Conservation (phyloP, 1,284 basidiomycete genomes). For the Trichosporon faecale region DNA sequence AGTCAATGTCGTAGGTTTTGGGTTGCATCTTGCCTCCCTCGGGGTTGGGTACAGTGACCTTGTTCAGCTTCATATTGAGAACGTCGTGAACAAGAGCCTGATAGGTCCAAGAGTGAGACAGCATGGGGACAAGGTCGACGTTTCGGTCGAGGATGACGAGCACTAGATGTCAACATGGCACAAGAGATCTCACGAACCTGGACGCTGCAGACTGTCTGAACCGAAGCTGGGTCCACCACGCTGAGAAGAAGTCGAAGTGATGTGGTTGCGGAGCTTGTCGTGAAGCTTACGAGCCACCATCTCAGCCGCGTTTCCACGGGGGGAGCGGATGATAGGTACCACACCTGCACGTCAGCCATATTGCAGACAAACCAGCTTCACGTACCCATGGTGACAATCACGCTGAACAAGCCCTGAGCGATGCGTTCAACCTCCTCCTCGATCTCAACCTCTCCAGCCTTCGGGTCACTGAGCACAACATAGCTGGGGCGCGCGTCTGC, state of each 20-base stretch:
- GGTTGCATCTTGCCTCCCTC: slow-evolving; percentile 65
- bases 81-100: slow-evolving; percentile 98
- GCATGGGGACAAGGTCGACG: slow-evolving; percentile 88
- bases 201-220: slow-evolving; percentile 70
- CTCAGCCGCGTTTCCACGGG: slow-evolving; percentile 94
- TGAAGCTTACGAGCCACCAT: slow-evolving; percentile 97
- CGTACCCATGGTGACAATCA: slow-evolving; percentile 83
- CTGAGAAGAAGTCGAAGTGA: slow-evolving; percentile 68
- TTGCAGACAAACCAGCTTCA: slow-evolving; percentile 13
- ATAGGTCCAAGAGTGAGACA: slow-evolving; percentile 99
- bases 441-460: slow-evolving; percentile 83
- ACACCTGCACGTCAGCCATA: slow-evolving; percentile 60
- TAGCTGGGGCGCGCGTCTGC: slow-evolving; percentile 60
- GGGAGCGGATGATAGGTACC: slow-evolving; percentile 91
- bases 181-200: slow-evolving; percentile 57
- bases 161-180: slow-evolving; percentile 57
- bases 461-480: slow-evolving; percentile 85
- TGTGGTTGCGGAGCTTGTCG: slow-evolving; percentile 83
- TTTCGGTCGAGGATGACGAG: slow-evolving; percentile 92
- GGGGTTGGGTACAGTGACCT: slow-evolving; percentile 73
- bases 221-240: slow-evolving; percentile 57
- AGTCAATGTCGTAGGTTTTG: slow-evolving; percentile 91
- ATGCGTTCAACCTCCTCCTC: slow-evolving; percentile 92
- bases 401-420: slow-evolving; percentile 85
- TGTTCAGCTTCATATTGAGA: slow-evolving; percentile 93